Base-by-base conservation (phyloP, 345 rosid species). In the Arabis alpina region DNA sequence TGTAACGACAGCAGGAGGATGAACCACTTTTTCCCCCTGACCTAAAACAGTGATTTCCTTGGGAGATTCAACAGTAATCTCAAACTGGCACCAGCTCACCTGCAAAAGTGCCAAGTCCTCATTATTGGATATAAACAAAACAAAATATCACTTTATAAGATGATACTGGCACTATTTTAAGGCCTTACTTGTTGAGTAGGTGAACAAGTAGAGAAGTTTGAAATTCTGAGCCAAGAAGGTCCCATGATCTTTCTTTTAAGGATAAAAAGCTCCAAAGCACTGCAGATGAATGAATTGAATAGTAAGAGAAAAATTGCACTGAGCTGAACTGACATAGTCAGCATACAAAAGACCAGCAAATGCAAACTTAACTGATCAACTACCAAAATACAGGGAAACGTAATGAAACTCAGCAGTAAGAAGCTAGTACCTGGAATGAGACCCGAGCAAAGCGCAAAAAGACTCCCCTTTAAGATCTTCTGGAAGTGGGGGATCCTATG, bases 41-140 rank as follows among this genome's bases (percentile, higher is more conserved):
- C 85, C 73, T 60, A 87, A 73, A 61, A 78, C 79, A 44, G 39
- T 61, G 71, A 91, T 82, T 70, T 78, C 86, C 81, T 88, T 94
- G 23, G 96, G 84, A 70, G 82, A 84, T 64, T 85, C 89, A 69
- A 88, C 81, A 73, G 62, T 75, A 45, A 94, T 72, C 83, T 94
- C 99, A 84, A 85, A 89, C 80, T 85, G 91, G 88, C 99, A 94
- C 99, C 96, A 91, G 82, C 99, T 94, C 72, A 91, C 90, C 99
- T 91, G 81, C 61, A 8, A 60, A 79, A 68, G 61, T 66, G 62
- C 44, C 75, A 67, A 70, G 65, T 48, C 44, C 62, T 72, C 54
- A 70, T 39, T 75, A 62, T 27, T 44, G 57, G 75, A 76, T 70
- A 42, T 44, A 43, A 40, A 43, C 4, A 64, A 53, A 76, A 2